These are phyloP conservation scores for Termitomyces sp. DNA, from an alignment of 768 basidiomycete species.

Conservation along the genomic window DNA sequence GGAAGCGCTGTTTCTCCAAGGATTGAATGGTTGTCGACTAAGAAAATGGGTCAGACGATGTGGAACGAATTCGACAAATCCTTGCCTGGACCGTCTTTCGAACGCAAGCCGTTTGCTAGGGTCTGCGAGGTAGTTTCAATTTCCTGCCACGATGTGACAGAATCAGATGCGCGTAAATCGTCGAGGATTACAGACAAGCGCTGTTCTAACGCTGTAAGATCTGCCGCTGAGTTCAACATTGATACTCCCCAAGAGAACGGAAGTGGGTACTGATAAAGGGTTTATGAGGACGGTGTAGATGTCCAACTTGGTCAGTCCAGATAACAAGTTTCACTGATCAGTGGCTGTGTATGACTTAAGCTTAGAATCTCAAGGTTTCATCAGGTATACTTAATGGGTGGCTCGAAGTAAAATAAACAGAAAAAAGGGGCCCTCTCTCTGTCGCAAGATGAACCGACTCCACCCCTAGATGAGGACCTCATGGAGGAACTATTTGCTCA, in stretches of 20 bases:
- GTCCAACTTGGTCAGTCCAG: no score
- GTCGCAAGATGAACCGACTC: constrained; percentile 23
- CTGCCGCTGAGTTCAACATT: constrained; percentile 25
- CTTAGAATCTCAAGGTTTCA: neutral
- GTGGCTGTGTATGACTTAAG: constrained; percentile 13
- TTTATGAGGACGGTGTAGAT: neutral
- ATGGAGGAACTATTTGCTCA: constrained; percentile 76
- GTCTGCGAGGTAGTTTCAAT: constrained; percentile 50
- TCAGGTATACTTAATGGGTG: constrained; percentile 32
- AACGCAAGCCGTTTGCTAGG: constrained; percentile 61
- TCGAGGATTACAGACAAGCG: constrained; percentile 23
- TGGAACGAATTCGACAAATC: neutral
- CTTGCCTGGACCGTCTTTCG: constrained; percentile 51
- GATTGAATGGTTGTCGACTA: constrained; percentile 69
- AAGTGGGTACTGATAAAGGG: neutral
- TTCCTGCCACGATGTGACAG: constrained; percentile 42
- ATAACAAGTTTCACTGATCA: constrained; percentile 8
- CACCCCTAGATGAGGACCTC: constrained; percentile 53
- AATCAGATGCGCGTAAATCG: constrained; percentile 29
- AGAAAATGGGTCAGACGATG: constrained; percentile 10
- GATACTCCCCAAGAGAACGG: neutral
- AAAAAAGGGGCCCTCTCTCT: constrained; percentile 44
- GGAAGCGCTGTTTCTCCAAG: constrained; percentile 67
- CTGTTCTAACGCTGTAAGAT: constrained; percentile 31
- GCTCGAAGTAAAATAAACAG: constrained; percentile 54